Evolutionary conservation across 352 stramenopile species (phyloP).

Genomic region (Hyaloperonospora arabidopsidis): DNA sequence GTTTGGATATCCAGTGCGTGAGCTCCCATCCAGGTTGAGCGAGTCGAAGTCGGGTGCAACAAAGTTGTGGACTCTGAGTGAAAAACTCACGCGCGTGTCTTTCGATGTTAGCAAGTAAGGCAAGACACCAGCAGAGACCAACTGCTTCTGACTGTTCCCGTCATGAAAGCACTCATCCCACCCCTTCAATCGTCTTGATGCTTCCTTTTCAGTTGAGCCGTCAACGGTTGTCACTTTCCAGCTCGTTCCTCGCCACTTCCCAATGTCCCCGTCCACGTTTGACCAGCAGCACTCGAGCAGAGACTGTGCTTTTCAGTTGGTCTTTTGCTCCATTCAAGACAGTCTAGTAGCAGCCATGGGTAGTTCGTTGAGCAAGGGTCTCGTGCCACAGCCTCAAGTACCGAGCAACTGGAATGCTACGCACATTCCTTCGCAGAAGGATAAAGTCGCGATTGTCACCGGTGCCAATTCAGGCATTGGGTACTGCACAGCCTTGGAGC

Average conservation of each 20-base stretch:
- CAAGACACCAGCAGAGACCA: neutral
- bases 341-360: neutral
- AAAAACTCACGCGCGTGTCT: conserved; percentile 21
- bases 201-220: neutral
- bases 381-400: neutral
- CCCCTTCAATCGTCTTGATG: too few species aligned
- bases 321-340: neutral
- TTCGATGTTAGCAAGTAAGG: conserved; percentile 20
- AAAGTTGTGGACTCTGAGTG: conserved; percentile 36
- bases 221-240: neutral
- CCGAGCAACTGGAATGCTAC: conserved; percentile 26
- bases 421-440: conserved; percentile 28
- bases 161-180: too few species aligned
- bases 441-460: conserved; percentile 65
- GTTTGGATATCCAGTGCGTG: conserved; percentile 32
- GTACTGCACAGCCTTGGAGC: conserved; percentile 44
- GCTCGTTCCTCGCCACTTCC: too few species aligned
- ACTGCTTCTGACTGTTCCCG: neutral
- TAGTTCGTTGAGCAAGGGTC: neutral
- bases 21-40: conserved; percentile 24
- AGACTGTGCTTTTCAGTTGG: neutral
- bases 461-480: conserved; percentile 74
- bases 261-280: neutral
- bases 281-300: neutral
- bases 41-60: conserved; percentile 20